These are phyloP conservation scores for Colletotrichum euphorbiae DNA, from an alignment of 2,329 filamentous ascomycete genomes.

Conservation along the genomic window DNA sequence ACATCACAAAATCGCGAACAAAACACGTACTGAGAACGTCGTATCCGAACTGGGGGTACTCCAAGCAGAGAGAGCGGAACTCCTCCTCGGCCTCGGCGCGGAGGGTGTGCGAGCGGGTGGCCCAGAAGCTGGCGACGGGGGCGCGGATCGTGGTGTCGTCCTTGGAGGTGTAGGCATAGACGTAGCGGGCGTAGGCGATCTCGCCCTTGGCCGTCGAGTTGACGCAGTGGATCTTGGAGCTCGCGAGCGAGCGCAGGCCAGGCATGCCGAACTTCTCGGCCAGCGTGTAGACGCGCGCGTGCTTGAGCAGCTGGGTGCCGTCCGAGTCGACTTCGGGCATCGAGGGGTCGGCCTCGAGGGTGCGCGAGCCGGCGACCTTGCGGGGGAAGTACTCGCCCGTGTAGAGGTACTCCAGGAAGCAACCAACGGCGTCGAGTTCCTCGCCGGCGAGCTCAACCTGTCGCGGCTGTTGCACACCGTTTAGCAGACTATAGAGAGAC, in stretches of 20 bases:
- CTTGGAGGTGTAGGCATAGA: constrained; percentile 79
- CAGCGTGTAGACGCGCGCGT: constrained; percentile 90
- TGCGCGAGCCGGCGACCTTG: constrained; percentile 70
- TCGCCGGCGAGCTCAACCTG: constrained; percentile 76
- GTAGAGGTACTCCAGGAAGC: constrained; percentile 86
- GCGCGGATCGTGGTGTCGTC: constrained; percentile 81
- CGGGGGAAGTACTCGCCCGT: constrained; percentile 88
- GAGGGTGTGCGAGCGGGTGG: constrained; percentile 80
- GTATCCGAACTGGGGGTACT: constrained; percentile 92
- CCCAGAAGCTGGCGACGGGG: constrained; percentile 93
- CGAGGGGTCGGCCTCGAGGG: constrained; percentile 76
- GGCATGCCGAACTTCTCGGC: constrained; percentile 80
- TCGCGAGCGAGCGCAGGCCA: constrained; percentile 79
- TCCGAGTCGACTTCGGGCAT: constrained; percentile 77
- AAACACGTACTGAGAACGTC: constrained; percentile 80
- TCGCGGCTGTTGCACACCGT: constrained; percentile 58
- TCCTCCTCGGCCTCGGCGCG: constrained; percentile 88
- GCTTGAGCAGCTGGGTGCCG: constrained; percentile 87
- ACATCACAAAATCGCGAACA: neutral
- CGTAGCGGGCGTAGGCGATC: constrained; percentile 90
- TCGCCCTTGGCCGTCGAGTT: constrained; percentile 89
- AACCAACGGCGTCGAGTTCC: constrained; percentile 79
- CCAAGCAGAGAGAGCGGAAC: constrained; percentile 86
- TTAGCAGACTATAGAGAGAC: neutral
- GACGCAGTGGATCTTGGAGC: constrained; percentile 92